Evolutionary conservation across 2,329 filamentous ascomycete species (phyloP).

Genomic region (Biscogniauxia sp.): DNA sequence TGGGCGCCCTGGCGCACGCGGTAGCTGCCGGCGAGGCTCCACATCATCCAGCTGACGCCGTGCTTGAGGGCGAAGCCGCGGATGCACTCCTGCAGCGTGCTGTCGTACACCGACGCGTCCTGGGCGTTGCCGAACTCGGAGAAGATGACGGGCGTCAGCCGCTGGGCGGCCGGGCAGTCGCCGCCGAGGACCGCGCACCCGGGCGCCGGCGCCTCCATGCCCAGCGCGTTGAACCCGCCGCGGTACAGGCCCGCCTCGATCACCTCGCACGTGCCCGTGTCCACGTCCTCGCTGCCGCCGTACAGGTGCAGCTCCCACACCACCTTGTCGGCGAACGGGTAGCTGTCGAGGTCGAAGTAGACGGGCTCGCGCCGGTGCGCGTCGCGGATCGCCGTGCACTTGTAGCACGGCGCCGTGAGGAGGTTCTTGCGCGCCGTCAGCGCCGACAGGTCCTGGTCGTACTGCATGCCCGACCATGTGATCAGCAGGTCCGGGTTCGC

Average conservation of each 20-base stretch:
- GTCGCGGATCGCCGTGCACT: conserved; percentile 41
- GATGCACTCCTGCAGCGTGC: conserved; percentile 46
- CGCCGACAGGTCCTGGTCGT: conserved; percentile 44
- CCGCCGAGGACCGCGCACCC: conserved; percentile 39
- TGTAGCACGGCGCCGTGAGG: conserved; percentile 41
- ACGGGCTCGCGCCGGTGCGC: conserved; percentile 41
- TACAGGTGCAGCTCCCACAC: conserved; percentile 47
- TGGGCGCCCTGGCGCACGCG: conserved; percentile 44
- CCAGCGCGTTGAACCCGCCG: conserved; percentile 48
- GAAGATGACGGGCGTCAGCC: conserved; percentile 46
- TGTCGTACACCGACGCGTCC: conserved; percentile 39
- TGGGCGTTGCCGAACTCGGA: conserved; percentile 48
- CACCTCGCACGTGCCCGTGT: conserved; percentile 45
- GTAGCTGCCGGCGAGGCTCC: conserved; percentile 48
- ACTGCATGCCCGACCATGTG: conserved; percentile 49
- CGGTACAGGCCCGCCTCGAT: conserved; percentile 49
- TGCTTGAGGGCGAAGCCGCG: conserved; percentile 43
- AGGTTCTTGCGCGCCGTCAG: conserved; percentile 40
- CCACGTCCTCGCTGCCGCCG: conserved; percentile 39
- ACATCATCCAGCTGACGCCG: conserved; percentile 48
- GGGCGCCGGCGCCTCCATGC: conserved; percentile 40
- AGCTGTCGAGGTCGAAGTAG: conserved; percentile 43
- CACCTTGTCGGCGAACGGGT: conserved; percentile 48
- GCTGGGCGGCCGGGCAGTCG: conserved; percentile 35
- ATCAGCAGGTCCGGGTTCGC: conserved; percentile 46